A percentile compares a stretch with the other conserved stretches of the same genome.
These are phyloP conservation scores for Senna siamea DNA, from an alignment of 306 rosid species.

Conservation along the genomic window DNA sequence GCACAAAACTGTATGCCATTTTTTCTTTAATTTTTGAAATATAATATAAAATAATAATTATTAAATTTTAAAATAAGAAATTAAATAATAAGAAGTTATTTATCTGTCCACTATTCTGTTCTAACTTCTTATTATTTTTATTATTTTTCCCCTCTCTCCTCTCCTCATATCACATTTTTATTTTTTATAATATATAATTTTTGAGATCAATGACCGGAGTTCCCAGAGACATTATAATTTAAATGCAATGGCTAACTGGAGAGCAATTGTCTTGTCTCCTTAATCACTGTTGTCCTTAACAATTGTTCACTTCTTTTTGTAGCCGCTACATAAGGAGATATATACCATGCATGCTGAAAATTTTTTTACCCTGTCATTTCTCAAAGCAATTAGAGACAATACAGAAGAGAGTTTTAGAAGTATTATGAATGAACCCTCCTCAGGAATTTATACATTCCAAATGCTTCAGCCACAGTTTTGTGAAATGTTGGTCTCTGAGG, in stretches of 20 bases:
- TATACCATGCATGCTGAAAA: conserved; percentile 65
- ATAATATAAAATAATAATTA: no score
- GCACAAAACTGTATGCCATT: no score
- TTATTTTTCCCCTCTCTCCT: no score
- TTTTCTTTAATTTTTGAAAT: no score
- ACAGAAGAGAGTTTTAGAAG: conserved; percentile 74
- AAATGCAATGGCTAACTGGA: conserved; percentile 4
- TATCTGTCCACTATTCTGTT: no score
- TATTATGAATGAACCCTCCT: conserved; percentile 59
- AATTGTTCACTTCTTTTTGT: conserved; percentile 42
- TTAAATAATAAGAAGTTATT: no score
- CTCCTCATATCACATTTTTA: no score
- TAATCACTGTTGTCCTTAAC: conserved; percentile 24
- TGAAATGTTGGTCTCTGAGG: conserved; percentile 84
- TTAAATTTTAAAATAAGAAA: no score
- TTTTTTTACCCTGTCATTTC: conserved; percentile 89
- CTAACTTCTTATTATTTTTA: no score
- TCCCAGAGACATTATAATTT: no score
- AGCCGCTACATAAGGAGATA: conserved; percentile 78
- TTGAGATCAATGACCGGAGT: no score
- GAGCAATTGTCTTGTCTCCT: conserved; percentile 31
- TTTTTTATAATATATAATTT: no score
- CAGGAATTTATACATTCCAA: conserved; percentile 79
- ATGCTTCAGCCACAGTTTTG: conserved; percentile 90
- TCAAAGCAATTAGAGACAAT: conserved; percentile 71